Conservation (phyloP, 169 alveolate genomes). For the Cryptosporidium sp. region DNA sequence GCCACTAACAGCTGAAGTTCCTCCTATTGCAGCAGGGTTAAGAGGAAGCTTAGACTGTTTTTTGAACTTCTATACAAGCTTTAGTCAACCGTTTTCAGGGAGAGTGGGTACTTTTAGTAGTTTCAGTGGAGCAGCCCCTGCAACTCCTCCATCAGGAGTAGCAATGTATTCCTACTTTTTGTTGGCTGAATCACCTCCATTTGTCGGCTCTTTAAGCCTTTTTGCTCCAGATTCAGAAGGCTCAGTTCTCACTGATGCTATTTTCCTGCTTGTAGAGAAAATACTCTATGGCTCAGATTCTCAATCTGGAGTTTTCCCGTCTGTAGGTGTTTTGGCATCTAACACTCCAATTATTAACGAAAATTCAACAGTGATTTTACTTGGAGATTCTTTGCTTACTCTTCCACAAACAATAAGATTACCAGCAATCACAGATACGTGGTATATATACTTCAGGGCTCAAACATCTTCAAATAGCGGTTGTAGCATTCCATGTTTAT, state of each 20-base stretch:
- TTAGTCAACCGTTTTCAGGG: slow-evolving; percentile 40
- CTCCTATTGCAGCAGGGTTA: slow-evolving; percentile 52
- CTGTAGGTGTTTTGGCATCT: slow-evolving; percentile 61
- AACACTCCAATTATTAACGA: slow-evolving; percentile 7
- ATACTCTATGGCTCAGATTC: slow-evolving; percentile 36
- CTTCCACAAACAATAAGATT: slow-evolving; percentile 60
- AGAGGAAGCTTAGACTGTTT: slow-evolving; percentile 58
- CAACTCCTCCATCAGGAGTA: slow-evolving; percentile 60
- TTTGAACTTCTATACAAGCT: slow-evolving; percentile 54
- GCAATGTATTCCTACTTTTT: slow-evolving; percentile 58
- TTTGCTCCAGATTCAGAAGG: slow-evolving; percentile 54
- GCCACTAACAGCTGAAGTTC: slow-evolving; percentile 58
- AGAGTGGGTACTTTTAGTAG: slow-evolving; percentile 73
- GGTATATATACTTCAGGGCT: slow-evolving; percentile 71
- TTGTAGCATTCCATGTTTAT: slow-evolving; percentile 42
- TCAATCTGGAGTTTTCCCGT: slow-evolving; percentile 69
- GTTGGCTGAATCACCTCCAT: slow-evolving; percentile 62
- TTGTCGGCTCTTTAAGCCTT: slow-evolving; percentile 28
- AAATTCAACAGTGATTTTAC: slow-evolving; percentile 37
- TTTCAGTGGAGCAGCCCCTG: slow-evolving; percentile 71
- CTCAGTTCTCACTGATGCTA: slow-evolving; percentile 41
- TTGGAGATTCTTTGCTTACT: slow-evolving; percentile 54
- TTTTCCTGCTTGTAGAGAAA: slow-evolving; percentile 28
- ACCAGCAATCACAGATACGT: slow-evolving; percentile 24
- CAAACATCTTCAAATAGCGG: slow-evolving; percentile 73